A percentile compares a stretch with the other conserved stretches of the same genome.
These are phyloP conservation scores for Excoecaria cochinchinensis DNA, from an alignment of 345 rosid genomes.

Conservation along the genomic window DNA sequence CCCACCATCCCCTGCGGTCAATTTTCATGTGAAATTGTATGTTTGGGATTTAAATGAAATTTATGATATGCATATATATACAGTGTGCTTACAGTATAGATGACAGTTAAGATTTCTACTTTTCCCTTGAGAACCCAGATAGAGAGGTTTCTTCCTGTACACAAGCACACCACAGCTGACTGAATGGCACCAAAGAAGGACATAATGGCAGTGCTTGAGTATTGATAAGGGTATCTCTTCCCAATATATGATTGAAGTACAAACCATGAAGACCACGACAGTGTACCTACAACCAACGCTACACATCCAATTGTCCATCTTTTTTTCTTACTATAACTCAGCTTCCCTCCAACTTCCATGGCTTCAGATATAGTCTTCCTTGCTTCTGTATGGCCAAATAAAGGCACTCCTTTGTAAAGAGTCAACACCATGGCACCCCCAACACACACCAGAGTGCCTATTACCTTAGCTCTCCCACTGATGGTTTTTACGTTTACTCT, in stretches of 20 bases:
- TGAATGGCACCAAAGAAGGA: constrained; percentile 63
- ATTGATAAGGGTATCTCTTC: constrained; percentile 53
- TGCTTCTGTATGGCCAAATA: constrained; percentile 31
- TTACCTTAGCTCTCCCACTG: constrained; percentile 42
- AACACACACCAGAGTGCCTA: constrained; percentile 52
- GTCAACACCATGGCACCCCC: constrained; percentile 57
- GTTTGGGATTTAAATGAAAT: no score
- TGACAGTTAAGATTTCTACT: constrained; percentile 40
- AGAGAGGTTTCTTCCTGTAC: constrained; percentile 39
- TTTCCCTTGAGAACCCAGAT: constrained; percentile 47
- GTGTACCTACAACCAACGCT: constrained; percentile 40
- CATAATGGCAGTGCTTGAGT: constrained; percentile 60
- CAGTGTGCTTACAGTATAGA: constrained; percentile 44
- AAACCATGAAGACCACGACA: constrained; percentile 68
- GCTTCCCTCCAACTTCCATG: neutral
- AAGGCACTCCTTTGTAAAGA: constrained; percentile 46
- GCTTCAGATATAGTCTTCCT: constrained; percentile 5
- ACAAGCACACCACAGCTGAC: constrained; percentile 43
- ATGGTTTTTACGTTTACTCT: constrained; percentile 31
- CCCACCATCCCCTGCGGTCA: constrained; percentile 62
- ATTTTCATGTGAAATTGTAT: no score
- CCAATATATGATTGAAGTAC: constrained; percentile 48
- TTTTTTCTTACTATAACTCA: constrained; percentile 10
- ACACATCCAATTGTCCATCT: constrained; percentile 51
- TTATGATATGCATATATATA: no score